A percentile compares a stretch with the other conserved stretches of the same genome.
Evolutionary conservation across 1,284 basidiomycete genomes (phyloP).

Genomic region (Apiotrichum akiyoshidainum): DNA sequence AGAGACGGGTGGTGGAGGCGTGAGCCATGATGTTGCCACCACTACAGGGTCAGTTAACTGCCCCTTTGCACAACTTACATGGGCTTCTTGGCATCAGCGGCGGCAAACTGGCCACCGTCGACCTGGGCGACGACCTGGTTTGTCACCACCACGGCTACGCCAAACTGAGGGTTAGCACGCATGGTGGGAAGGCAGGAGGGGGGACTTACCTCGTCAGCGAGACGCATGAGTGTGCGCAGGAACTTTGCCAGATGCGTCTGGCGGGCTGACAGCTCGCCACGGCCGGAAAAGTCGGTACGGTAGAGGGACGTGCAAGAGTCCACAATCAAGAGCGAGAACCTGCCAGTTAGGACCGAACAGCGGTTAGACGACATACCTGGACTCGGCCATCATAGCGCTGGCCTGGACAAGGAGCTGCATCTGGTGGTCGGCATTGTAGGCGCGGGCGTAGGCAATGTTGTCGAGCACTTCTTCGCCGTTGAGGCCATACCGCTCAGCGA

Average conservation of each 20-base stretch:
- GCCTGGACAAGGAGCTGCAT: constrained; percentile 84
- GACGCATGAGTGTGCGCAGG: constrained; percentile 81
- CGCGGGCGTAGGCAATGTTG: constrained; percentile 96
- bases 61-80: constrained; percentile 61
- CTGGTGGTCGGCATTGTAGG: constrained; percentile 99
- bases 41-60: constrained; percentile 30
- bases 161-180: constrained; percentile 62
- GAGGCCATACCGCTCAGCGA: constrained; percentile 91
- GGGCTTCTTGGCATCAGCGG: constrained; percentile 85
- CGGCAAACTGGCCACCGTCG: constrained; percentile 81
- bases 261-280: constrained; percentile 90
- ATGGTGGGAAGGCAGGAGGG: not conserved
- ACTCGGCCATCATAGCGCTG: constrained; percentile 95
- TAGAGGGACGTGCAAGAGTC: constrained; percentile 97
- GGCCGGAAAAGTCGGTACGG: constrained; percentile 91
- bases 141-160: constrained; percentile 93
- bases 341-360: constrained; percentile 41
- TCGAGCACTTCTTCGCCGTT: constrained; percentile 97
- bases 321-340: constrained; percentile 93
- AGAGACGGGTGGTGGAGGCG: constrained; percentile 89
- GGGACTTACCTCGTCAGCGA: constrained; percentile 83
- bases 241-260: constrained; percentile 98
- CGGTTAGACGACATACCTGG: constrained; percentile 60
- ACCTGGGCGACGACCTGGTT: constrained; percentile 99
- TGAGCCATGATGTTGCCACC: constrained; percentile 96